A percentile compares a stretch with the other conserved stretches of the same genome.
phyloP scores from a whole-genome alignment of 371 early-diverging fungal genomes.

The Zopfochytrium polystomum region DNA sequence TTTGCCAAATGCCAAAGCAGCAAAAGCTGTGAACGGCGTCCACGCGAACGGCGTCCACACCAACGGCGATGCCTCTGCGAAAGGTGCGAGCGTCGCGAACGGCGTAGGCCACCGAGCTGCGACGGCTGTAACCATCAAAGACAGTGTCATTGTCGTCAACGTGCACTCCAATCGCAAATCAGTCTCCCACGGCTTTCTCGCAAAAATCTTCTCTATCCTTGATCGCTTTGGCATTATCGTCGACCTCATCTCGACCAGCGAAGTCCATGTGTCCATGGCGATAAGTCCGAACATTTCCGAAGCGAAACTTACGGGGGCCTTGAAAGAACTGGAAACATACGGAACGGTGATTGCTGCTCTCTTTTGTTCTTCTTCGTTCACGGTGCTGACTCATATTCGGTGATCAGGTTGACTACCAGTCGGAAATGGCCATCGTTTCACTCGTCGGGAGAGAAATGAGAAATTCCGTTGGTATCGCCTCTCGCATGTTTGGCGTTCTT shows the following conservation, averaged over 20 bases:
- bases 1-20: slow-evolving; percentile 57
- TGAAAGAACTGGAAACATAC: slow-evolving; percentile 64
- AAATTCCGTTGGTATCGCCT: slow-evolving; percentile 92
- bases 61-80: neutral
- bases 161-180: slow-evolving; percentile 92
- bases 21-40: neutral
- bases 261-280: slow-evolving; percentile 97
- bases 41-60: neutral
- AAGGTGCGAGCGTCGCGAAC: neutral
- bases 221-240: slow-evolving; percentile 84
- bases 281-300: slow-evolving; percentile 64
- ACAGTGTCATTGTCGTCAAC: slow-evolving; percentile 86
- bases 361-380: slow-evolving; percentile 5
- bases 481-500: slow-evolving; percentile 88
- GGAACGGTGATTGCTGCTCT: slow-evolving; percentile 57
- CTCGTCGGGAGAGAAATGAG: slow-evolving; percentile 95
- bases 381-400: neutral
- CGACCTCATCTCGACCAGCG: slow-evolving; percentile 92
- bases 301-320: slow-evolving; percentile 63
- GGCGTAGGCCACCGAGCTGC: slow-evolving; percentile 37
- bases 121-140: slow-evolving; percentile 97
- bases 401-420: slow-evolving; percentile 56
- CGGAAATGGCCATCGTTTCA: slow-evolving; percentile 89
- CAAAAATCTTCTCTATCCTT: slow-evolving; percentile 85
- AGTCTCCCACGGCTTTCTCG: slow-evolving; percentile 93